Conservation (phyloP, 2,329 filamentous ascomycete species). For the Colletotrichum sp. region DNA sequence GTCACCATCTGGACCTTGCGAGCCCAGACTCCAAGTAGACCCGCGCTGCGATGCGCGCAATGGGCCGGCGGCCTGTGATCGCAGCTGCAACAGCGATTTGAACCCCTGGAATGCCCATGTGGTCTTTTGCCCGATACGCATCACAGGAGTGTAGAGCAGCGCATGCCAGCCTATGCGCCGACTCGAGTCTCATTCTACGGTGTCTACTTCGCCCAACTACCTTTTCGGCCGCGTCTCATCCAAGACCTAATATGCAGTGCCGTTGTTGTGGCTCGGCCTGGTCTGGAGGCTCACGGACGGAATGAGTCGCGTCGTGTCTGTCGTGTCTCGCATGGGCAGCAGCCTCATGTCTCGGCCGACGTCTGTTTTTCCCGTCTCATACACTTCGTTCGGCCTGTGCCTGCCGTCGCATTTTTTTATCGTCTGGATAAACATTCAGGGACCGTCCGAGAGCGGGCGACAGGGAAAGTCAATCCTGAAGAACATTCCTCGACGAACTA, state of each 20-base stretch:
- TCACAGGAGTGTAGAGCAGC: not conserved
- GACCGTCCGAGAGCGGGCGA: not conserved
- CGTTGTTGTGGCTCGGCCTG: slow-evolving; percentile 8
- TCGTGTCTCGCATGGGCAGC: not conserved
- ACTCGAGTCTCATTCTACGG: not conserved
- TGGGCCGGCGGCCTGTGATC: not conserved
- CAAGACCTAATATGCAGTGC: slow-evolving; percentile 12
- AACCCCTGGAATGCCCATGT: slow-evolving; percentile 16
- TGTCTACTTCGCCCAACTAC: not conserved
- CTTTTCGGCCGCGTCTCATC: not conserved
- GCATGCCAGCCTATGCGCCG: slow-evolving; percentile 4
- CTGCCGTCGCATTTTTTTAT: not conserved
- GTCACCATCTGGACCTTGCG: not conserved
- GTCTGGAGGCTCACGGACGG: not conserved
- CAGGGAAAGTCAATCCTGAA: not conserved
- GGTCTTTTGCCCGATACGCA: slow-evolving; percentile 2
- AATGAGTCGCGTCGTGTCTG: slow-evolving; percentile 12
- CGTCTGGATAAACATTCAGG: not conserved
- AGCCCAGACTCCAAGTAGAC: not conserved
- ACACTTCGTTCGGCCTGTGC: not conserved
- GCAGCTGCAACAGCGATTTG: not conserved
- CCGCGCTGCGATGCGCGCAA: not conserved
- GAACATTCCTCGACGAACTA: not conserved
- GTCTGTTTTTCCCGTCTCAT: not conserved
- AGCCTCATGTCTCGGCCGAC: slow-evolving; percentile 5